A percentile compares a stretch with the other conserved stretches of the same genome.
phyloP scores from a whole-genome alignment of 495 filamentous ascomycete genomes.

The Neurospora sp. region DNA sequence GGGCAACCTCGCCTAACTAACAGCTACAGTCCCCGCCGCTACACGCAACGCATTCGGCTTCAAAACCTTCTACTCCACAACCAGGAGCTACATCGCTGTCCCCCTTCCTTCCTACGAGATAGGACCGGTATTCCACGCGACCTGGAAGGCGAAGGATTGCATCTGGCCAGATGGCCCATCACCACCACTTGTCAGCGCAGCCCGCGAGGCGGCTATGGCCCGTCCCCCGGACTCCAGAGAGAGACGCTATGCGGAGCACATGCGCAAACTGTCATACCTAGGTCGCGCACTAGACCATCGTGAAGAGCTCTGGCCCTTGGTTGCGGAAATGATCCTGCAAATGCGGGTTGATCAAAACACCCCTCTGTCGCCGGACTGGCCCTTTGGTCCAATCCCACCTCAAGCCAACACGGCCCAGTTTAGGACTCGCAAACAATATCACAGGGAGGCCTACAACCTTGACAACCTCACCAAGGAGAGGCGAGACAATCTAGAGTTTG shows the following conservation, averaged over 20 bases:
- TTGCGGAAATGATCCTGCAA: neutral
- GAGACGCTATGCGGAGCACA: neutral
- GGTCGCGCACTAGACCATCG: neutral
- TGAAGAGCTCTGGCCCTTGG: neutral
- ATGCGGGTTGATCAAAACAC: neutral
- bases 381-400: neutral
- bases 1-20: neutral
- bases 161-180: neutral
- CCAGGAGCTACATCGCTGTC: neutral
- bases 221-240: neutral
- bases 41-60: neutral
- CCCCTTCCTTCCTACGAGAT: neutral
- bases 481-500: neutral
- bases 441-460: no score
- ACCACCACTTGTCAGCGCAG: neutral
- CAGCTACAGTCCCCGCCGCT: neutral
- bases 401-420: neutral
- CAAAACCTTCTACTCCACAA: neutral
- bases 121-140: neutral
- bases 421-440: no score
- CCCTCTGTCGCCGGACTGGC: neutral
- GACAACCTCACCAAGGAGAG: neutral
- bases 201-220: neutral
- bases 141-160: neutral
- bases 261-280: neutral